Conservation (phyloP, 202 grass and related monocot genomes). For the Alloteropsis angusta region DNA sequence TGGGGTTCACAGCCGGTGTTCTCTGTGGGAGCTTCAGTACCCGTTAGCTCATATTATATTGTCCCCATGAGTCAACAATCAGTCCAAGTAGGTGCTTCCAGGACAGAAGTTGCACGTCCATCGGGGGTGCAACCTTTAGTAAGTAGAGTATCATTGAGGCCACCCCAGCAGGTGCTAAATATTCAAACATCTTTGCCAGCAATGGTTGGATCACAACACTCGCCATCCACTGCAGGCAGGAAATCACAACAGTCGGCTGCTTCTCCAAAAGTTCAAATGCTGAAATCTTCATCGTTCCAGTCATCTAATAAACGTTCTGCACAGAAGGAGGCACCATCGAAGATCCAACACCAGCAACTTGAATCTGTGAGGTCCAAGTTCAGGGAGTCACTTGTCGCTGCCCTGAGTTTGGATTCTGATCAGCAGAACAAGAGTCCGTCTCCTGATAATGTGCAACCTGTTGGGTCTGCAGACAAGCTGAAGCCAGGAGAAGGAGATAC, state of each 20-base stretch:
- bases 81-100: slow-evolving; percentile 33
- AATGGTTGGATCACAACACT: slow-evolving; percentile 36
- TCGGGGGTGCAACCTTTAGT: slow-evolving; percentile 26
- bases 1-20: slow-evolving; percentile 53
- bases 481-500: slow-evolving; percentile 21
- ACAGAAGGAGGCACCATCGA: slow-evolving; percentile 38
- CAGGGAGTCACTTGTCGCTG: slow-evolving; percentile 70
- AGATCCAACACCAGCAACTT: slow-evolving; percentile 50
- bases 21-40: slow-evolving; percentile 34
- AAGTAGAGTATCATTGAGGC: slow-evolving; percentile 48
- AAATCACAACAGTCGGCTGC: slow-evolving; percentile 28
- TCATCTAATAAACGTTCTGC: slow-evolving; percentile 58
- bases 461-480: slow-evolving; percentile 18
- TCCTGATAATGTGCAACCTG: slow-evolving; percentile 27
- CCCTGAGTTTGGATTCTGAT: slow-evolving; percentile 47
- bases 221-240: slow-evolving; percentile 36
- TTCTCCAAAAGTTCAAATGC: slow-evolving; percentile 53
- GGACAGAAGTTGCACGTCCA: slow-evolving; percentile 20
- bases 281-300: slow-evolving; percentile 40
- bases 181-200: slow-evolving; percentile 43
- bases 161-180: slow-evolving; percentile 48
- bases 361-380: slow-evolving; percentile 84
- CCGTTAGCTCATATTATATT: slow-evolving; percentile 57
- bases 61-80: slow-evolving; percentile 60
- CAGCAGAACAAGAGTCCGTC: slow-evolving; percentile 34